A percentile compares a stretch with the other conserved stretches of the same genome.
These are phyloP conservation scores for Aureobasidium sp. DNA, from an alignment of 2,329 filamentous ascomycete species.

Conservation along the genomic window DNA sequence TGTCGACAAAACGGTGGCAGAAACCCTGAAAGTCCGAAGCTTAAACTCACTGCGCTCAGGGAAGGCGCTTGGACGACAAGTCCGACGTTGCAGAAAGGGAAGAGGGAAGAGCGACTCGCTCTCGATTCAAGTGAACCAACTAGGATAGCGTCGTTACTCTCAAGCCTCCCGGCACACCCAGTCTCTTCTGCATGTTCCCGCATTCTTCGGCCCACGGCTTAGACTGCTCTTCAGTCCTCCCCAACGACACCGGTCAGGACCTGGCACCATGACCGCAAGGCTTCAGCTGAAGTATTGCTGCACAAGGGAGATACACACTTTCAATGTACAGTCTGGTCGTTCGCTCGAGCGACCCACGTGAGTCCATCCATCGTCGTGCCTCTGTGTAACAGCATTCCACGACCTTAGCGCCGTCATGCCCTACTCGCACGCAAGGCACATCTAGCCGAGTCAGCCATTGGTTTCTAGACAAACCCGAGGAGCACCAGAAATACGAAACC, in stretches of 20 bases:
- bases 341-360: conserved; percentile 12
- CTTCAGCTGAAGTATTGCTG: neutral
- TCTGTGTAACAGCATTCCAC: conserved; percentile 3
- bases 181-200: conserved; percentile 4
- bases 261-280: neutral
- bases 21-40: neutral
- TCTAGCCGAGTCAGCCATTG: neutral
- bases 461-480: neutral
- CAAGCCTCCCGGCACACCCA: neutral
- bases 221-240: neutral
- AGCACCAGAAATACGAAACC: conserved; percentile 7
- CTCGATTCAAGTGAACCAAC: neutral
- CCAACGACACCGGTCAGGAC: neutral
- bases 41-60: neutral
- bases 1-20: conserved; percentile 4
- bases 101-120: conserved; percentile 10
- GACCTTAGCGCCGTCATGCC: neutral
- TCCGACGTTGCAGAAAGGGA: conserved; percentile 7
- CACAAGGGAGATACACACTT: neutral
- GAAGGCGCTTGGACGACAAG: neutral
- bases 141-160: neutral
- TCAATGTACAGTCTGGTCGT: neutral
- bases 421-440: conserved; percentile 9
- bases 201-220: conserved; percentile 1
- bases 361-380: neutral